Base-by-base conservation (phyloP, 306 rosid species). In the Fragaria nilgerrensis region DNA sequence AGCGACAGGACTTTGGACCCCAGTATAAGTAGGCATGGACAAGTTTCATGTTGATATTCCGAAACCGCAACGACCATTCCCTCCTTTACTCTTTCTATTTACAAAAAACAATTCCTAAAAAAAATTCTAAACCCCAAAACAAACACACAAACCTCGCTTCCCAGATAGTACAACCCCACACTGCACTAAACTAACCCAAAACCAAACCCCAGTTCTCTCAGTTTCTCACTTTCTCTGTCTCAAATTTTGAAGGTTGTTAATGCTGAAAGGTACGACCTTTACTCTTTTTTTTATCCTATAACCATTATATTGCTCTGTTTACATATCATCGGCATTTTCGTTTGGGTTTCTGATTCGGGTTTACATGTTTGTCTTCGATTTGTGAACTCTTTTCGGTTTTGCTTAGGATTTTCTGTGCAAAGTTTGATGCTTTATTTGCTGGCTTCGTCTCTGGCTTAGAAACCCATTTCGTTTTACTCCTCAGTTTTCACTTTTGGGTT, bases 261-360 rank as follows among this genome's bases (percentile, higher is more conserved):
- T 48, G 79, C 29, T 5, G 43, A 59, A 74, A 59, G 72, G 72
- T 66, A 7, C 72, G 37, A 70, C 23, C 47, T 76, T 76, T 76
- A n/a, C 37, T 39, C 7, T 65, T 5, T 34, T 0, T 63, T 55
- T 65, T 73, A 59, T 69, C 69, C 7, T 67, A 25, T 56, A 13
- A 3, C 27, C 47, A 25, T 63, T 29, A 20, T n/a, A 14, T 16
- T 53, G 47, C 17, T 74, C 29, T 20, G 5, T 32, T 43, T 17
- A 11, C 76, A 9, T n/a, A 6, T 36, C 34, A 39, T 3, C 16
- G 8, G 70, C 47, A 74, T 15, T 23, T 41, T 5, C 55, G 5
- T 15, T 74, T 59, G 56, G 44, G 61, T 61, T 29, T 44, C 32
- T 27, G 78, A 29, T 47, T 62, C 62, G 53, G 70, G 78, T n/a